Base-by-base conservation (phyloP, 129 eudicot species). In the Silybum marianum region DNA sequence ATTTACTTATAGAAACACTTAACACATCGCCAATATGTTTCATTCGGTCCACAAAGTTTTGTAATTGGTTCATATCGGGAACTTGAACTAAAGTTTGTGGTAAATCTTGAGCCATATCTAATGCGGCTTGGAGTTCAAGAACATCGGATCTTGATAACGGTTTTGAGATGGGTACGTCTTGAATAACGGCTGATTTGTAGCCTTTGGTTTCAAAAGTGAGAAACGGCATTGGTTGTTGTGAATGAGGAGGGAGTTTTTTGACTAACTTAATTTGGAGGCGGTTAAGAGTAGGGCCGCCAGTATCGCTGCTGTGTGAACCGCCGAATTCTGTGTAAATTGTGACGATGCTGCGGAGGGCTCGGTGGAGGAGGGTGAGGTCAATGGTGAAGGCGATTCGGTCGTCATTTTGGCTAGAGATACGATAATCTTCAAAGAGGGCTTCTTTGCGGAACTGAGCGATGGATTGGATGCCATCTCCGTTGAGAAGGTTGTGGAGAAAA, bases 401-500 rank as follows among this genome's bases (percentile, higher is more conserved):
- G 2, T 89, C 94, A 72, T 89, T 91, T 66, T 95, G 97, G 89
- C 95, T 89, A 13, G 99, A 92, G 81, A 95, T 89, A 21, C 97
- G 90, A 84, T 95, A 93, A 70, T 95, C 99, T 46, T 90, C 91
- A 77, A 95, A 95, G 65, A 95, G 91, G 78, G 97, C 87, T 75
- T 92, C 89, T 62, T 85, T 84, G 2, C 79, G 85, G 69, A 95
- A 91, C 77, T 95, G 97, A 75, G 98, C 98, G 11, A 95, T 83
- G 69, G 92, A 95, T 74, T 95, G 99, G 76, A 90, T 85, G 51
- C 97, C 97, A 58, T 92, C 95, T 39, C 89, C 87, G 46, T 81
- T 77, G 72, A 95, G 92, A 81, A 95, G 97, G 79, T 95, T 93
- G 88, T 95, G 99, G 81, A 93, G 97, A 91, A 95, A 95, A 71